These are phyloP conservation scores for Gloeopeniophorella convolvens DNA, from an alignment of 768 basidiomycete genomes.

Conservation along the genomic window DNA sequence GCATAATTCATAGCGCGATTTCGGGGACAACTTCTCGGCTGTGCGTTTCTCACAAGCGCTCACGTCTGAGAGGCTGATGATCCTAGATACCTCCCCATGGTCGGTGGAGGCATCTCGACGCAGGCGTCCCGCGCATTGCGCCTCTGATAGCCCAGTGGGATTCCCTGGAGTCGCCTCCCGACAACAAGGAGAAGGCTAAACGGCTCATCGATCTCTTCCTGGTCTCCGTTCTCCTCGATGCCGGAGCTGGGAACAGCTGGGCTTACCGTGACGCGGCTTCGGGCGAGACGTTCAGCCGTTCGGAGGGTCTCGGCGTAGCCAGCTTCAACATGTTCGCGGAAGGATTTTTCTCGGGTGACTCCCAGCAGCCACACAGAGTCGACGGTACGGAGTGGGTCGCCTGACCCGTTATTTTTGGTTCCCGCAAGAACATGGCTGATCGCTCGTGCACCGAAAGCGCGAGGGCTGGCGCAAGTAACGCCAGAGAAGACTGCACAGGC, in stretches of 20 bases:
- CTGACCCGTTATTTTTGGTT: background rate
- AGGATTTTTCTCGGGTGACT: slow-evolving; percentile 74
- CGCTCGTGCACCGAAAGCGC: slow-evolving; percentile 41
- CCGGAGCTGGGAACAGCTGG: slow-evolving; percentile 87
- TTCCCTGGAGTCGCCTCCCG: slow-evolving; percentile 33
- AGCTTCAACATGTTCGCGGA: slow-evolving; percentile 83
- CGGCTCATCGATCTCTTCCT: slow-evolving; percentile 84
- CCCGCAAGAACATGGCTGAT: slow-evolving; percentile 5
- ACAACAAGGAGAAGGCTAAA: slow-evolving; percentile 54
- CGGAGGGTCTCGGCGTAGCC: slow-evolving; percentile 83
- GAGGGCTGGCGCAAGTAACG: slow-evolving; percentile 61
- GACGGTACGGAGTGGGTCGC: slow-evolving; percentile 60
- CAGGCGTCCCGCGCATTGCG: slow-evolving; percentile 54
- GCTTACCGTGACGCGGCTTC: slow-evolving; percentile 56
- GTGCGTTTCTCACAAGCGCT: slow-evolving; percentile 34
- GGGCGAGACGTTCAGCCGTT: slow-evolving; percentile 52
- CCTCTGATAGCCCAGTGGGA: slow-evolving; percentile 57
- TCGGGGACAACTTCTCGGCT: slow-evolving; percentile 55
- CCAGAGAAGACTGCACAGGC: slow-evolving; percentile 50
- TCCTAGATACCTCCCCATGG: slow-evolving; percentile 79
- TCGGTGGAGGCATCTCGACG: slow-evolving; percentile 84
- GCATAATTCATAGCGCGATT: slow-evolving; percentile 58
- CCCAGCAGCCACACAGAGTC: slow-evolving; percentile 58
- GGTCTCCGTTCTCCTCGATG: slow-evolving; percentile 90
- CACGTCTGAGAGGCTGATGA: background rate